Percentiles rank a stretch among this genome's conserved stretches.
Evolutionary conservation across 176 grass and related monocot species (phyloP).

Genomic region (Zizania latifolia): DNA sequence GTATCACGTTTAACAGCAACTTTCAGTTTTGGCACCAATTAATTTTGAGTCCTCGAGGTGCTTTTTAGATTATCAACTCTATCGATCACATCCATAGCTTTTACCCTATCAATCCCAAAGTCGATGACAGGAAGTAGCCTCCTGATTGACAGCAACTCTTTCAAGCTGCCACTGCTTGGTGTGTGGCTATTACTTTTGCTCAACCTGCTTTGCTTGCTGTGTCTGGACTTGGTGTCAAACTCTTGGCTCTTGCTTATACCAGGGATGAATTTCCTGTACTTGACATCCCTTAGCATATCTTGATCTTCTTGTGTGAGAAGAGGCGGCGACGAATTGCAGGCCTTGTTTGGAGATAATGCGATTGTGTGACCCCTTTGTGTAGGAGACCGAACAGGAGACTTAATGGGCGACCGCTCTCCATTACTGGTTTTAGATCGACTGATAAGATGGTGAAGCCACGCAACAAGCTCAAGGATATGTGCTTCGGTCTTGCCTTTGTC

Average conservation of each 20-base stretch:
- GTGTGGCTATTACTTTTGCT: constrained; percentile 96
- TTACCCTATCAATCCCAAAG: constrained; percentile 70
- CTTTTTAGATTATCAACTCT: constrained; percentile 74
- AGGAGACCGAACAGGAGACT: constrained; percentile 78
- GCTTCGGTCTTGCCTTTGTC: constrained; percentile 91
- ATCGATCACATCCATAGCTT: constrained; percentile 87
- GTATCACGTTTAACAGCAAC: constrained; percentile 11
- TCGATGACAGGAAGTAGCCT: constrained; percentile 74
- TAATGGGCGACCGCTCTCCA: constrained; percentile 75
- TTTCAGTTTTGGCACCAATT: neutral
- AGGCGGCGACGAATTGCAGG: constrained; percentile 50
- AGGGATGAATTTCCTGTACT: constrained; percentile 75
- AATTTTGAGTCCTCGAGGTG: constrained; percentile 21
- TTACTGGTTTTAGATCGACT: constrained; percentile 62
- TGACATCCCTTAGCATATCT: constrained; percentile 88
- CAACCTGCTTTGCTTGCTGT: constrained; percentile 60
- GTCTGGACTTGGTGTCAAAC: constrained; percentile 56
- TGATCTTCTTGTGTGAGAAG: constrained; percentile 82
- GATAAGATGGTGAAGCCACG: constrained; percentile 89
- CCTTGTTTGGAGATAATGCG: constrained; percentile 36
- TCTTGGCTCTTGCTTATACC: constrained; percentile 96
- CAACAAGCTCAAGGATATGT: constrained; percentile 69
- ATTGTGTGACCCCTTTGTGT: constrained; percentile 44
- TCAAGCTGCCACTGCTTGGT: constrained; percentile 64
- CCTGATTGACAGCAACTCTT: constrained; percentile 57